Evolutionary conservation across 2,329 filamentous ascomycete genomes (phyloP), one percentile per base, ranked within the genome.

Genomic region (Knoxdaviesia capensis): DNA sequence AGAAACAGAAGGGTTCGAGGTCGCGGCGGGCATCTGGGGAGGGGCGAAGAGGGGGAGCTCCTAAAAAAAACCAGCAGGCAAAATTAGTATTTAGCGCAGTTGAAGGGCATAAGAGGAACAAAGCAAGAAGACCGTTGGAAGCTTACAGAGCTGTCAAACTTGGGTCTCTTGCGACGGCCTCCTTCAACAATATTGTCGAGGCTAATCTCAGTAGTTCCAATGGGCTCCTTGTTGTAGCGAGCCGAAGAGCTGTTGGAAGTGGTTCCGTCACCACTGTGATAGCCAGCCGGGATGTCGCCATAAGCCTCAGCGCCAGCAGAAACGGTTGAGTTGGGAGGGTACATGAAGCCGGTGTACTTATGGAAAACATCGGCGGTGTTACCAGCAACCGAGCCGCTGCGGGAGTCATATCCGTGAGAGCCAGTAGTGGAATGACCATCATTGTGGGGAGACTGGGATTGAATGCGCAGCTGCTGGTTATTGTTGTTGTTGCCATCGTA

Each of bases 131-230:
- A 36, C n/a, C 5, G 34, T 29, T 20, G 30, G 31, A 45, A 35
- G 50, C 88, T 77, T 80, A 96, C 88, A 61, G 88, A 94, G 65
- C 88, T 96, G 60, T 96, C 88, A 63, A 80, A 80, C 61, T 94
- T 94, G 53, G 88, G 84, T 55, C 86, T 77, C 68, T 96, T 94
- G 56, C 90, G 79, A 59, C 90, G 80, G 50, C 88, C 87, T 55
- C 92, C 90, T 61, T 96, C 88, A 47, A 98, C 82, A 59, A 98
- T 96, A 57, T 98, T 98, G 52, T 94, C 87, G 51, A 94, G 75
- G 57, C 88, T 96, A 55, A 98, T 98, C 52, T 98, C 90, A 10
- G 90, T 93, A 56, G 85, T 94, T 40, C 84, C 86, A 53, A 94
- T 74, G 49, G 85, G 80, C 53, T 94, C 87, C 59, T 83, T 86